Conservation (phyloP, 805 yeast species). For the Candida insectalens region DNA sequence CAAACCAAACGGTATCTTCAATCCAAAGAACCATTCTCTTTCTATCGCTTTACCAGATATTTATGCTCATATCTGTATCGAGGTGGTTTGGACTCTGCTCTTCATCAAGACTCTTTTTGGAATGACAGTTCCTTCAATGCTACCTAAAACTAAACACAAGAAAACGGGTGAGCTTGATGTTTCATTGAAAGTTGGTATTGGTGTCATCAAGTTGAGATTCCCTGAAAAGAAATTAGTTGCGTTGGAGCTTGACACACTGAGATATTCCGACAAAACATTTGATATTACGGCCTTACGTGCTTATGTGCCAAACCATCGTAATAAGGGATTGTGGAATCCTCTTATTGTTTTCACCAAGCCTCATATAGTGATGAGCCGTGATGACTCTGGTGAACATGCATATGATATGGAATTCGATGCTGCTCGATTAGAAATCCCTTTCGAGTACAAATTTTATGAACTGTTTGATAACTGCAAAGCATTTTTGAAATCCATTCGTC, state of each 20-base stretch:
- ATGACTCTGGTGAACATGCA: background rate
- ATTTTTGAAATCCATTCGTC: constrained; percentile 56
- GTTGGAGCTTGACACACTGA: constrained; percentile 20
- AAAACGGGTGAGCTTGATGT: too few relatives aligned
- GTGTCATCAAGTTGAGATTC: constrained; percentile 15
- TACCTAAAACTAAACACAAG: too few relatives aligned
- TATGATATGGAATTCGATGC: constrained; percentile 13
- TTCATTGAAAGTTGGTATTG: too few relatives aligned
- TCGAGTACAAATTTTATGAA: constrained; percentile 64
- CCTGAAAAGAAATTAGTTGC: constrained; percentile 20
- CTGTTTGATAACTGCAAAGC: constrained; percentile 78
- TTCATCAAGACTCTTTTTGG: constrained; percentile 14
- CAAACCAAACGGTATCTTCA: constrained; percentile 9
- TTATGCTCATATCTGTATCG: constrained; percentile 19
- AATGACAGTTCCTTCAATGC: too few relatives aligned
- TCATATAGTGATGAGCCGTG: constrained; percentile 6
- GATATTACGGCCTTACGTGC: constrained; percentile 18
- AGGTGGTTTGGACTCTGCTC: constrained; percentile 21
- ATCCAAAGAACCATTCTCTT: constrained; percentile 8
- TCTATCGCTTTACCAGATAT: constrained; percentile 17
- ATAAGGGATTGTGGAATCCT: constrained; percentile 18
- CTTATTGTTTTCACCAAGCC: constrained; percentile 14
- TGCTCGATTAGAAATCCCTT: constrained; percentile 44
- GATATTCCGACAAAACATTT: constrained; percentile 7
- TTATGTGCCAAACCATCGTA: constrained; percentile 21